These are phyloP conservation scores for Pseudocercospora crystallina DNA, from an alignment of 2,329 filamentous ascomycete species.

Conservation along the genomic window DNA sequence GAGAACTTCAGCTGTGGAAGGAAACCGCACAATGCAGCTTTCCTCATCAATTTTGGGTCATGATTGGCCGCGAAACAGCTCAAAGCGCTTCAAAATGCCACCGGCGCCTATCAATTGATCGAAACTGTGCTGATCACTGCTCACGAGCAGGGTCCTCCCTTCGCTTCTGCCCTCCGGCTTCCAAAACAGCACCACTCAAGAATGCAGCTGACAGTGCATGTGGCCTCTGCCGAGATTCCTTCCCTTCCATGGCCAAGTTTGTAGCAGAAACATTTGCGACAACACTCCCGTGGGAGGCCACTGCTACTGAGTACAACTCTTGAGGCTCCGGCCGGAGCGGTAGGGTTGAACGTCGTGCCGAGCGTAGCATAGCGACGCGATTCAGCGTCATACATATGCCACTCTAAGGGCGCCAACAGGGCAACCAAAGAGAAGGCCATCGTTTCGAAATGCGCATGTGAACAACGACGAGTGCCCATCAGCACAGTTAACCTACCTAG, in stretches of 20 bases:
- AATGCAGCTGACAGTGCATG: no score
- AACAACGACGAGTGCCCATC: not conserved
- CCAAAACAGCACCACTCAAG: no score
- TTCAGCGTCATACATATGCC: not conserved
- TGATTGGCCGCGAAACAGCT: conserved; percentile 12
- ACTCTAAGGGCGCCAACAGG: no score
- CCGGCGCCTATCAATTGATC: conserved; percentile 12
- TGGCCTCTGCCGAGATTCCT: no score
- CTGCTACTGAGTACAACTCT: no score
- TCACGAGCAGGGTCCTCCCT: no score
- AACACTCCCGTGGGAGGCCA: no score
- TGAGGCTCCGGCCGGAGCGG: no score
- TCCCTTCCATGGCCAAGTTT: no score
- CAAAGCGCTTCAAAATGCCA: not conserved
- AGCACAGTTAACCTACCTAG: not conserved
- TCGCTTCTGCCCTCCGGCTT: no score
- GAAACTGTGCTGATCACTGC: conserved; percentile 11
- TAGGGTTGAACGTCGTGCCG: conserved; percentile 3
- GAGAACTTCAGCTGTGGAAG: no score
- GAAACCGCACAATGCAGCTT: not conserved
- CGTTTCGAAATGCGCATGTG: not conserved
- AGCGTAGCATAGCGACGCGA: not conserved
- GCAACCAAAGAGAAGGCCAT: not conserved
- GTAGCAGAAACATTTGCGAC: no score
- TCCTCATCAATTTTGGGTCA: not conserved